A percentile compares a stretch with the other conserved stretches of the same genome.
Evolutionary conservation across 768 basidiomycete genomes (phyloP).

Genomic region (Cyathus striatus): DNA sequence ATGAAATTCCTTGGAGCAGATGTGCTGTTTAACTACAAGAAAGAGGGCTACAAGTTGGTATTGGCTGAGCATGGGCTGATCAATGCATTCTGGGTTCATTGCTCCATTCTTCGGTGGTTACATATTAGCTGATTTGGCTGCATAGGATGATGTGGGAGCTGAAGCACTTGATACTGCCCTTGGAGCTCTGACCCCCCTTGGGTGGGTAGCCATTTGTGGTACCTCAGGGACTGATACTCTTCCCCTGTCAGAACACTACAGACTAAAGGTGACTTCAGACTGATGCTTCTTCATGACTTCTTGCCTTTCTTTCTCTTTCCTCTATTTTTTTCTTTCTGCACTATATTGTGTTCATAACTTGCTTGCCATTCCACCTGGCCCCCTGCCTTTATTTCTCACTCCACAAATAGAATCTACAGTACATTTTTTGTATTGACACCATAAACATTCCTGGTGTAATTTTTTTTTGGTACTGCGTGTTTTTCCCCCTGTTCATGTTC

Average conservation of each 20-base stretch:
- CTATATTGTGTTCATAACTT: too few relatives aligned
- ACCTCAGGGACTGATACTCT: neutral
- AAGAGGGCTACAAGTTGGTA: slow-evolving; percentile 38
- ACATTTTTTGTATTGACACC: too few relatives aligned
- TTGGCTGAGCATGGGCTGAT: slow-evolving; percentile 49
- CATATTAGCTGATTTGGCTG: slow-evolving; percentile 21
- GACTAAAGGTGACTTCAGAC: neutral
- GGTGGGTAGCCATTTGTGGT: neutral
- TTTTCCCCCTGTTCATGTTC: too few relatives aligned
- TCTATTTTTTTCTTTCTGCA: too few relatives aligned
- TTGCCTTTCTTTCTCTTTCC: too few relatives aligned
- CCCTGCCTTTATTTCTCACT: too few relatives aligned
- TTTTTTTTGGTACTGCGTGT: too few relatives aligned
- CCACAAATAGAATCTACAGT: too few relatives aligned
- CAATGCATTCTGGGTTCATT: slow-evolving; percentile 23
- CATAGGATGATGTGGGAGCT: slow-evolving; percentile 58
- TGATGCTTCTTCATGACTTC: too few relatives aligned
- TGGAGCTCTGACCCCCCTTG: slow-evolving; percentile 13
- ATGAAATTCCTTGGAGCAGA: slow-evolving; percentile 59
- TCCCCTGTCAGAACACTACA: neutral
- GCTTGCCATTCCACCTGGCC: too few relatives aligned
- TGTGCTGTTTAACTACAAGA: slow-evolving; percentile 73
- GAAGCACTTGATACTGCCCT: slow-evolving; percentile 53
- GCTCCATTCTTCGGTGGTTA: neutral
- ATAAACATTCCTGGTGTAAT: too few relatives aligned